Conservation (phyloP, 176 grass and related monocot genomes). For the Lolium rigidum region DNA sequence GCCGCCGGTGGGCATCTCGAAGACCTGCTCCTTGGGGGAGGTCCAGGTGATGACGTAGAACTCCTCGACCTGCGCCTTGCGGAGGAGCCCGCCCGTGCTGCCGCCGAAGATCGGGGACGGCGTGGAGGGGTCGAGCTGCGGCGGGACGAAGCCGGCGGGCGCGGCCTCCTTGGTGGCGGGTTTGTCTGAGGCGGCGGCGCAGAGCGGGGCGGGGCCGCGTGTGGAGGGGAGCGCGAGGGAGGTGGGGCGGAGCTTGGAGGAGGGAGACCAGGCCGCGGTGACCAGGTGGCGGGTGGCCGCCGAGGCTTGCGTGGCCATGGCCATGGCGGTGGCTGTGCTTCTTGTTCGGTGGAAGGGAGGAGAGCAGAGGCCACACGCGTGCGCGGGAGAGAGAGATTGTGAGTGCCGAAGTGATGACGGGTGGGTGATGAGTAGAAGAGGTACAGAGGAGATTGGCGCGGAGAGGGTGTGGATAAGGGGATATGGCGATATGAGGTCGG, state of each 20-base stretch:
- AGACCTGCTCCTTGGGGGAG: slow-evolving; percentile 97
- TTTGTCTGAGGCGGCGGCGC: slow-evolving; percentile 12
- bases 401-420: too few species aligned
- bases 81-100: slow-evolving; percentile 95
- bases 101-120: slow-evolving; percentile 94
- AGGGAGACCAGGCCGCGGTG: slow-evolving; percentile 41
- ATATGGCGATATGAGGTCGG: slow-evolving; percentile 74
- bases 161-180: slow-evolving; percentile 34
- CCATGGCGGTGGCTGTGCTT: slow-evolving; percentile 32
- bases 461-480: slow-evolving; percentile 46
- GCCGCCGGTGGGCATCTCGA: slow-evolving; percentile 95
- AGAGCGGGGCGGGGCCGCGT: slow-evolving; percentile 30
- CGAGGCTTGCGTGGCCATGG: slow-evolving; percentile 87
- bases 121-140: slow-evolving; percentile 95
- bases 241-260: slow-evolving; percentile 18
- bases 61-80: slow-evolving; percentile 98
- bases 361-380: neutral
- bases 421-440: neutral
- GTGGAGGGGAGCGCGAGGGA: slow-evolving; percentile 28
- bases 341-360: neutral
- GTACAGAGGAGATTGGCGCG: neutral
- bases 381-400: neutral
- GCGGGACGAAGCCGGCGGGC: slow-evolving; percentile 81
- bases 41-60: slow-evolving; percentile 99
- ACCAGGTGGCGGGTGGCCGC: slow-evolving; percentile 52